Percentiles rank a stretch among this genome's conserved stretches.
phyloP scores from a whole-genome alignment of 345 rosid genomes.

The Bruguiera sexangula region DNA sequence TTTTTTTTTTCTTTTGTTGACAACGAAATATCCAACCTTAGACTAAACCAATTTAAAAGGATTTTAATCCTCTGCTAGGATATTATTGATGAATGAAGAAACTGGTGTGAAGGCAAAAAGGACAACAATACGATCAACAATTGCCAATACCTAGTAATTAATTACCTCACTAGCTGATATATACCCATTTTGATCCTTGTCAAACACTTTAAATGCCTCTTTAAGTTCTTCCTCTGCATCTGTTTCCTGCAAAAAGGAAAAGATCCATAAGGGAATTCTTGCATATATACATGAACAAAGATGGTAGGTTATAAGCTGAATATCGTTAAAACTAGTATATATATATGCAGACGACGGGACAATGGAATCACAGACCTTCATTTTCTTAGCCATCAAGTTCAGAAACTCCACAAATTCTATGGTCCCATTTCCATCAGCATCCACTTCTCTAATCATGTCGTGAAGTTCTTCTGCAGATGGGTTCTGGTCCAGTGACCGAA shows the following conservation, averaged over 20 bases:
- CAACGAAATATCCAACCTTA: too few species aligned
- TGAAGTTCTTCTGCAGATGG: constrained; percentile 70
- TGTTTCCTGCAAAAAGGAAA: constrained; percentile 43
- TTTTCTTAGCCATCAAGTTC: constrained; percentile 61
- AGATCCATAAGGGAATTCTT: not conserved
- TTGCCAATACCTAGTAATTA: not conserved
- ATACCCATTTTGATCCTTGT: constrained; percentile 81
- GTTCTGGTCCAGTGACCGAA: constrained; percentile 68
- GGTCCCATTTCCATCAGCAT: constrained; percentile 65
- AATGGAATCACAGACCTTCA: constrained; percentile 40
- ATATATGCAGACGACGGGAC: not conserved
- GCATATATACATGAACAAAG: too few species aligned
- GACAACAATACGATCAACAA: too few species aligned
- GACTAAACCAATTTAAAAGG: too few species aligned
- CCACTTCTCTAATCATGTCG: constrained; percentile 71
- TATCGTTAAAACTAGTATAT: too few species aligned
- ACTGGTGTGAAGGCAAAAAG: too few species aligned
- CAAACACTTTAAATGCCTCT: constrained; percentile 87
- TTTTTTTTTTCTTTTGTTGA: too few species aligned
- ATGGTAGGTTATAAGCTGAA: too few species aligned
- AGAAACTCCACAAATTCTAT: constrained; percentile 76
- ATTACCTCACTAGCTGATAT: constrained; percentile 81
- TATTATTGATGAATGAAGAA: too few species aligned
- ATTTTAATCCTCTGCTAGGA: too few species aligned
- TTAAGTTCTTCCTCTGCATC: constrained; percentile 79